Conservation (phyloP, 1,139 yeast genomes). For the Sporopachydermia cereana region DNA sequence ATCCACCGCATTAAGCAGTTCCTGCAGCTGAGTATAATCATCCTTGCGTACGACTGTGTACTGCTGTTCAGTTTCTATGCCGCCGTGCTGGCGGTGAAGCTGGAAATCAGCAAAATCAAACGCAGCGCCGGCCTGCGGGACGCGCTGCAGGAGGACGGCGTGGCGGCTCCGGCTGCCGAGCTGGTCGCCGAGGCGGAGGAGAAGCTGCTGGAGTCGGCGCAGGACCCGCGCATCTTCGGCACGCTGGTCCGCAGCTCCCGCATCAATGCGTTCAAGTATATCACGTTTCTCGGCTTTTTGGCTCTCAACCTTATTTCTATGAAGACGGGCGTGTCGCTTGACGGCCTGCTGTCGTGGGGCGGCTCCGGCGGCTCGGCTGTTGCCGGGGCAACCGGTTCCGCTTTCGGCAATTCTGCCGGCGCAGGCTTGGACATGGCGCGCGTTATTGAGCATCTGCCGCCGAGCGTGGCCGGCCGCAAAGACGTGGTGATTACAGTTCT, state of each 20-base stretch:
- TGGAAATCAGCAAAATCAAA: constrained; percentile 83
- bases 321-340: constrained; percentile 2
- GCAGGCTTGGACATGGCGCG: constrained; percentile 8
- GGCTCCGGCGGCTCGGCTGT: not conserved
- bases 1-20: constrained; percentile 55
- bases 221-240: constrained; percentile 15
- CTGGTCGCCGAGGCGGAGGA: constrained; percentile 45
- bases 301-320: constrained; percentile 46
- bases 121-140: constrained; percentile 70
- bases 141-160: constrained; percentile 90
- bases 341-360: not conserved
- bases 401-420: constrained; percentile 9
- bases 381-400: not conserved
- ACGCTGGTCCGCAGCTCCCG: constrained; percentile 10
- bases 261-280: constrained; percentile 23
- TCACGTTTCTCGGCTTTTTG: constrained; percentile 56
- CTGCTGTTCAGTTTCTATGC: constrained; percentile 76
- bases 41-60: constrained; percentile 61
- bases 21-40: constrained; percentile 65
- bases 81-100: constrained; percentile 76
- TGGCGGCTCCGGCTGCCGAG: constrained; percentile 60
- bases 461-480: constrained; percentile 24
- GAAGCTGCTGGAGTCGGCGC: constrained; percentile 15
- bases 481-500: constrained; percentile 49
- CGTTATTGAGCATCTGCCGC: constrained; percentile 12